Evolutionary conservation across 2,329 filamentous ascomycete genomes (phyloP).

Genomic region (Xylariaceae sp.): DNA sequence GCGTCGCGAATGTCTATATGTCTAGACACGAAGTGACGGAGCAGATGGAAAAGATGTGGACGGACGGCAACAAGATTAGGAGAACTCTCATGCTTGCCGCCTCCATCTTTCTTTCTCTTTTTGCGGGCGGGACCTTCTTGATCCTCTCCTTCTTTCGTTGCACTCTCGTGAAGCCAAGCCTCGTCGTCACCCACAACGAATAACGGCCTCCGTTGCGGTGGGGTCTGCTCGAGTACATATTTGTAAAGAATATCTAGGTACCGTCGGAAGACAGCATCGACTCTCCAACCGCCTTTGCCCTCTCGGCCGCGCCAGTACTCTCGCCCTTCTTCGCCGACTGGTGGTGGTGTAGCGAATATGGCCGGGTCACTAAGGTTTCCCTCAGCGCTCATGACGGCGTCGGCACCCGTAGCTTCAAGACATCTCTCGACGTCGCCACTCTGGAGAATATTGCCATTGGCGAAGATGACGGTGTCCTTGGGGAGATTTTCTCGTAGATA

Average conservation of each 20-base stretch:
- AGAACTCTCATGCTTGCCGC: constrained; percentile 46
- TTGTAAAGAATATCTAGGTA: constrained; percentile 89
- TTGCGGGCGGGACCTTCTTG: constrained; percentile 37
- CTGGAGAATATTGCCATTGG: constrained; percentile 90
- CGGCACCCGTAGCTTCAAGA: constrained; percentile 77
- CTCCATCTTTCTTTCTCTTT: constrained; percentile 36
- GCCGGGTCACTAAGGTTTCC: constrained; percentile 89
- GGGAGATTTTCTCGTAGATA: constrained; percentile 81
- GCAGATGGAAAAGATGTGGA: constrained; percentile 86
- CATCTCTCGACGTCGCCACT: constrained; percentile 73
- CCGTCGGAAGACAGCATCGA: constrained; percentile 81
- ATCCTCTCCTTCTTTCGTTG: constrained; percentile 26
- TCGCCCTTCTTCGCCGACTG: constrained; percentile 59
- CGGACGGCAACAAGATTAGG: constrained; percentile 79
- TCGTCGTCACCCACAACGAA: constrained; percentile 62
- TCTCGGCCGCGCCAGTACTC: constrained; percentile 84
- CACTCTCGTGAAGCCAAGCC: constrained; percentile 40
- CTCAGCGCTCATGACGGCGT: constrained; percentile 94
- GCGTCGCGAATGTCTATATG: constrained; percentile 83
- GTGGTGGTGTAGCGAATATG: constrained; percentile 71
- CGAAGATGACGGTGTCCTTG: constrained; percentile 86
- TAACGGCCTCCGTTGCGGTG: constrained; percentile 66
- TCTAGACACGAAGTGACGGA: constrained; percentile 73
- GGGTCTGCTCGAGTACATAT: constrained; percentile 63
- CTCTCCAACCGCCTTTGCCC: constrained; percentile 77